These are phyloP conservation scores for Lactarius hengduanensis DNA, from an alignment of 768 basidiomycete genomes.

Conservation along the genomic window DNA sequence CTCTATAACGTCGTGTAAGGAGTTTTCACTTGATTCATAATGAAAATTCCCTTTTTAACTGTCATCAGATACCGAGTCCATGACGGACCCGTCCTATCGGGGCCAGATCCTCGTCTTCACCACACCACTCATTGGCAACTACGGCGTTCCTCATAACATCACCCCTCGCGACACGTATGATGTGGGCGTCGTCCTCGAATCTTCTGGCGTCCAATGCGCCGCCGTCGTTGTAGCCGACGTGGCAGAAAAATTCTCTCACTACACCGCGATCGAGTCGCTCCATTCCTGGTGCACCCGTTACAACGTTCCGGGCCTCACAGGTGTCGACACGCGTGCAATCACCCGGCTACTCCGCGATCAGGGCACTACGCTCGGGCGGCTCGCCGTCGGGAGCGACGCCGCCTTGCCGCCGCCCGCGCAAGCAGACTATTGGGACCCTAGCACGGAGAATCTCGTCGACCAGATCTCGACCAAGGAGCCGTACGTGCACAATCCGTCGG, in stretches of 20 bases:
- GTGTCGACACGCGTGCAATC: slow-evolving; percentile 96
- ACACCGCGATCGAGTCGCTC: slow-evolving; percentile 89
- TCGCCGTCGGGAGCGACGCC: slow-evolving; percentile 78
- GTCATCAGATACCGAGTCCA: slow-evolving; percentile 90
- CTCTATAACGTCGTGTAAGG: slow-evolving; percentile 88
- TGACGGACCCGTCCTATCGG: slow-evolving; percentile 99
- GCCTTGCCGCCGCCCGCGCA: slow-evolving; percentile 55
- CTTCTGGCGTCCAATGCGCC: slow-evolving; percentile 83
- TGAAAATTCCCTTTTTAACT: slow-evolving; percentile 22
- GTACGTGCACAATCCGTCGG: slow-evolving; percentile 82
- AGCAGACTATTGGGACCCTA: slow-evolving; percentile 92
- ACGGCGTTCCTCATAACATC: slow-evolving; percentile 87
- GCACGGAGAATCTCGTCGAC: slow-evolving; percentile 87
- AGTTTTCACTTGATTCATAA: background rate
- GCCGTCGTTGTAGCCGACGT: slow-evolving; percentile 93
- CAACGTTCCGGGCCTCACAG: slow-evolving; percentile 89
- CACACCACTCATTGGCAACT: slow-evolving; percentile 97
- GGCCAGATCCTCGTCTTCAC: slow-evolving; percentile 99
- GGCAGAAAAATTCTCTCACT: slow-evolving; percentile 93
- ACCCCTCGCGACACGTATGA: slow-evolving; percentile 70
- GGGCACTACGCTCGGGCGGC: slow-evolving; percentile 91
- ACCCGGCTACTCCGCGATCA: slow-evolving; percentile 92
- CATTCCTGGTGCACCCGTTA: slow-evolving; percentile 91
- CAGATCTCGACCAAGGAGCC: slow-evolving; percentile 85
- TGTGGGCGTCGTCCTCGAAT: slow-evolving; percentile 88